Evolutionary conservation across 1,139 yeast species (phyloP), one percentile per base, ranked within the genome.

Genomic region (Hansenula sp.): DNA sequence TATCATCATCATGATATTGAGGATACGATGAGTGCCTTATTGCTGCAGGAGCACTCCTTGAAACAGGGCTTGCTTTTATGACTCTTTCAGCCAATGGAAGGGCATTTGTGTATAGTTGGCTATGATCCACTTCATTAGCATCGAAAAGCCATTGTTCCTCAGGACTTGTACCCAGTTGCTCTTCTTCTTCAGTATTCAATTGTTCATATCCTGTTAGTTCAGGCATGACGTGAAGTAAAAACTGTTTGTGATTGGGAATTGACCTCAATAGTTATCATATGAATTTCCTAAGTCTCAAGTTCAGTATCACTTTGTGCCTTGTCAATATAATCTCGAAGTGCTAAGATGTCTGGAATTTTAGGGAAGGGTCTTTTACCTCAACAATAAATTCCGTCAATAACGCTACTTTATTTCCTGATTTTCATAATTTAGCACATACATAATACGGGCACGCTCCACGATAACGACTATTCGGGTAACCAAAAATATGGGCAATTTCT

Each of bases 191-290:
- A 3, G 29, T 16, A 29, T 36, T 41, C 33, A 41, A 17, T 13
- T 41, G 41, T 19, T 41, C 35, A 29, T 41, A 41, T 2, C 44
- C 44, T 16, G 41, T 36, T 27, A 10, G 6, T 25, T 41, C 42
- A 40, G 27, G 34, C 42, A 40, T 38, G 16, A 18, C 30, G 5
- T 4, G 31, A 11, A 5, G 6, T 6, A 12, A n/a, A 5, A 28
- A 11, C 7, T 7, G 31, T 11, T 28, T 12, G 11, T 28, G 13
- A 7, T 11, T 11, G 11, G 13, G 31, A 5, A 13, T n/a, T 28
- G 13, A n/a, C 15, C 8, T 21, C 8, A 21, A 9, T 9, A 6
- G 9, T 21, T 6, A 9, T 9, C 25, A 21, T 21, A 21, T 21
- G 25, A 21, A 21, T 5, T 9, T 9, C 25, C n/a, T n/a, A n/a